Evolutionary conservation across 257 asterid genomes (phyloP), one percentile per base, ranked within the genome.

Genomic region (Scutellaria barbata): DNA sequence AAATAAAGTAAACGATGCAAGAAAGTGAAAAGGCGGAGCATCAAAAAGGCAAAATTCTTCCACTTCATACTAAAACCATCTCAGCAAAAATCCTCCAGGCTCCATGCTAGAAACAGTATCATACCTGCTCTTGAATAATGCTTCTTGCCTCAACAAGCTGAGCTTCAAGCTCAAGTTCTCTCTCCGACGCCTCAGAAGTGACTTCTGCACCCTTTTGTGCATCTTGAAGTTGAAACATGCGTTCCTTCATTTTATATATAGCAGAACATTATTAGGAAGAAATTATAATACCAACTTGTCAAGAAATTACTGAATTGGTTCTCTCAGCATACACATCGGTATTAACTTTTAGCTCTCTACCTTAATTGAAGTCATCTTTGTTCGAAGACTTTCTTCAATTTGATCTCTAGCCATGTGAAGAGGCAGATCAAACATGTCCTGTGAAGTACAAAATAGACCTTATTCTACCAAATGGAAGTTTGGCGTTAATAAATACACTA

Each of bases 131-230:
- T 83, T 95, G 96, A 78, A 95, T 92, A 76, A 95, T 95, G 87
- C 90, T 92, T 85, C 95, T 89, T 69, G 99, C 99, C 89, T 94
- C 99, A 12, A 91, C 99, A 58, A 94, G 97, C 82, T 94, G 98
- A 80, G 99, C 99, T 87, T 95, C 99, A 67, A 95, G 87, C 82
- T 95, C 99, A 57, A 95, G 96, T 77, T 95, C 99, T 89, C 98
- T 86, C 86, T 95, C 99, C 16, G 99, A 80, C 66, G 79, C 99
- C 59, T 95, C 99, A 45, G 96, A 83, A 63, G 92, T 85, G 75
- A 92, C 84, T 48, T 92, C 97, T 74, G 95, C 87, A 42, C 77
- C 98, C 76, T 85, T 84, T n/a, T 89, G 87, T 74, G 85, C 92
- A 84, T 91, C 99, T 86, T 89, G 98, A 57, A 95, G 90, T 79